phyloP scores from a whole-genome alignment of 1,139 yeast genomes.

The Magnusiomyces tetraspermus region DNA sequence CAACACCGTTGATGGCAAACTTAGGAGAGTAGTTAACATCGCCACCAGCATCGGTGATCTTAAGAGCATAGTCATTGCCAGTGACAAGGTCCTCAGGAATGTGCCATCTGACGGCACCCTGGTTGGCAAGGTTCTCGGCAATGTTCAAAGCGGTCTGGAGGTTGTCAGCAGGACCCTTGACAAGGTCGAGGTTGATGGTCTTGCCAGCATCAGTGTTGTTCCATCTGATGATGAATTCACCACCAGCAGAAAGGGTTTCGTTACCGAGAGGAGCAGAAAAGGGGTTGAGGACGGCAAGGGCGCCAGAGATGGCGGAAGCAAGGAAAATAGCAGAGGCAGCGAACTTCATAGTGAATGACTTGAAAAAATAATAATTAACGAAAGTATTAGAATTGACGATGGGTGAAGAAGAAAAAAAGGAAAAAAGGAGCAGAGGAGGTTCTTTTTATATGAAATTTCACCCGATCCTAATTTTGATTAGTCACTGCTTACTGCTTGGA shows the following conservation, averaged over 20 bases:
- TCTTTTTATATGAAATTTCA: neutral
- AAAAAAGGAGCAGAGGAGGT: neutral
- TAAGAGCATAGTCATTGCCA: slow-evolving; percentile 31
- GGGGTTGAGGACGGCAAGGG: slow-evolving; percentile 21
- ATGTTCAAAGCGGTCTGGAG: slow-evolving; percentile 31
- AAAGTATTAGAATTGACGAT: slow-evolving; percentile 8
- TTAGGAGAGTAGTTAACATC: slow-evolving; percentile 32
- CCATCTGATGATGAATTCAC: slow-evolving; percentile 30
- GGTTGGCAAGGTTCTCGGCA: slow-evolving; percentile 29
- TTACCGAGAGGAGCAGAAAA: slow-evolving; percentile 29
- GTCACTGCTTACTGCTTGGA: neutral
- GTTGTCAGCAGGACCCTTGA: slow-evolving; percentile 29
- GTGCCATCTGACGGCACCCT: slow-evolving; percentile 34
- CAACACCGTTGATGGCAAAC: slow-evolving; percentile 25
- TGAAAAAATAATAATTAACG: neutral
- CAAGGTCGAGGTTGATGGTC: slow-evolving; percentile 27
- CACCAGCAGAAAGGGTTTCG: slow-evolving; percentile 29
- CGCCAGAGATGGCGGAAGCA: slow-evolving; percentile 16
- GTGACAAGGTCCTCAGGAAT: slow-evolving; percentile 27
- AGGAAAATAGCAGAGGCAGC: slow-evolving; percentile 17
- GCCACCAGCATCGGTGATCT: slow-evolving; percentile 26
- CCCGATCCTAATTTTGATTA: neutral
- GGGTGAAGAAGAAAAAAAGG: slow-evolving; percentile 1
- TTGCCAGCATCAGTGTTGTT: slow-evolving; percentile 29
- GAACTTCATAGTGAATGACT: slow-evolving; percentile 12